Base-by-base conservation (phyloP, 371 early-diverging fungal genomes). In the Apophysomyces elegans region DNA sequence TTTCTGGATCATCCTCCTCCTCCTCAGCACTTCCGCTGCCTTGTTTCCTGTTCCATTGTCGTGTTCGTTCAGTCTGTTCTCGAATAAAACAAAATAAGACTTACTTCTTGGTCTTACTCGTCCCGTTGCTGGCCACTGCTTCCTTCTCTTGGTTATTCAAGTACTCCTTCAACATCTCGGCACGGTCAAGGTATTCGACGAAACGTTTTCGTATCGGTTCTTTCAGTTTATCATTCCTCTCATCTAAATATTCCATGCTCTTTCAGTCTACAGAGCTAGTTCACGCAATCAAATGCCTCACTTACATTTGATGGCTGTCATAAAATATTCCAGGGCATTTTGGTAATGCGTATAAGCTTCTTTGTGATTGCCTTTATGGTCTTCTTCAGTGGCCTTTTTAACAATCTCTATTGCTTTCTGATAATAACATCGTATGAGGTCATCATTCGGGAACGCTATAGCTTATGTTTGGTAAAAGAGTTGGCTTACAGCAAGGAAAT, bases 221-320 rank as follows among this genome's bases (percentile, higher is more conserved):
- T 69, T 95, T 92, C 50, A 86, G 74, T 47, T 89, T 84, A 56
- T 97, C 96, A 69, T 96, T 96, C 81, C 95, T 96, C 72, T 98
- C 97, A 71, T 98, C 96, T 97, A 77, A n/a, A 16, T n/a, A 41
- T 36, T 7, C 1, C 60, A 6, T 9, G 1, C 61, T 8, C 41
- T 7, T 32, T 43, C 46, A 36, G 61, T 46, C 26, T 5, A 37
- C 44, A 26, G 16, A 41, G 0, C 12, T 41, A 36, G 1, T 12
- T 21, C 36, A 32, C 13, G 16, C 45, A 41, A 13, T 61, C 36
- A 7, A 37, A 8, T 9, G 18, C 11, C 21, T 37, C 7, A 46
- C 83, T 82, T 84, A 95, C 96, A 97, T 84, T 96, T 97, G 66
- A 98, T 87, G 4, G 97, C 97, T 35, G 90, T 90, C 89, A 95